Conservation (phyloP, 208 protist species). For the Acanthamoeba quina region DNA sequence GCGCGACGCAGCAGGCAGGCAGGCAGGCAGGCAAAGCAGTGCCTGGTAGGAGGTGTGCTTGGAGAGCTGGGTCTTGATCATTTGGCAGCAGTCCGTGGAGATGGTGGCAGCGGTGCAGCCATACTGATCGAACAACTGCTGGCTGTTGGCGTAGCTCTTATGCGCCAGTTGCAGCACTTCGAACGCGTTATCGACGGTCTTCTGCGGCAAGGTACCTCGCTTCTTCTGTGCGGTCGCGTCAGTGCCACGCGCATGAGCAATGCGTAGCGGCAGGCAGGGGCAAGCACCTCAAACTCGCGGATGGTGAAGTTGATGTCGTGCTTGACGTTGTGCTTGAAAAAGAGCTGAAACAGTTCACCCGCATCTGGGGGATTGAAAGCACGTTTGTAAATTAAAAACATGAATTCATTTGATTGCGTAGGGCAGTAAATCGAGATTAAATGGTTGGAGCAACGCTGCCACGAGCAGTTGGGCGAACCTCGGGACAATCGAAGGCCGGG, state of each 20-base stretch:
- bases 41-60: conserved; percentile 39
- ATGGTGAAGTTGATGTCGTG: background rate
- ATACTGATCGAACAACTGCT: conserved; percentile 18
- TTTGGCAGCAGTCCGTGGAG: background rate
- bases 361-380: background rate
- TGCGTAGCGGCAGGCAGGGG: background rate
- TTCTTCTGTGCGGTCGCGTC: background rate
- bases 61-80: conserved; percentile 33
- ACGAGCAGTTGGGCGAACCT: background rate
- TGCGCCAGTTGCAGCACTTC: conserved; percentile 39
- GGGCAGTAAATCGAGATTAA: background rate
- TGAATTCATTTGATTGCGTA: background rate
- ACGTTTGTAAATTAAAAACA: background rate
- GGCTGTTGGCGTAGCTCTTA: conserved; percentile 19
- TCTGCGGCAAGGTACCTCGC: background rate
- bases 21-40: background rate
- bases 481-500: background rate
- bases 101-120: background rate
- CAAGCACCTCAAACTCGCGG: background rate
- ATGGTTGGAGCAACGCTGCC: background rate
- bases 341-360: conserved; percentile 18
- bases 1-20: background rate
- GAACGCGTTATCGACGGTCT: background rate
- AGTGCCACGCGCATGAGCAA: background rate
- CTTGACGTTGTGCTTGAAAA: conserved; percentile 29